Base-by-base conservation (phyloP, 768 basidiomycete genomes). In the Lentinula boryana region DNA sequence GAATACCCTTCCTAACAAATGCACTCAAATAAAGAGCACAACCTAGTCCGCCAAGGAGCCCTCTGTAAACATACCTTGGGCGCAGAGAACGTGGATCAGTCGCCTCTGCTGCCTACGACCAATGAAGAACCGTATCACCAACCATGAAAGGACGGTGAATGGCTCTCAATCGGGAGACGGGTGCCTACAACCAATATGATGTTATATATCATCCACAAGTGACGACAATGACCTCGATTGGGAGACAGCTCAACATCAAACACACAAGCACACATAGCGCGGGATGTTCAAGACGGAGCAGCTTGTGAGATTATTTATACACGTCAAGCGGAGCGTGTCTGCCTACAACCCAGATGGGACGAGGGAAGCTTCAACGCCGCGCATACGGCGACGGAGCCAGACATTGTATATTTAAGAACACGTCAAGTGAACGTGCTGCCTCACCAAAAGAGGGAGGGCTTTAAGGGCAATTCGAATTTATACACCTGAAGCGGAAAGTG, bases 241-340 rank as follows among this genome's bases (percentile, higher is more conserved):
- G 53, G 53, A 54, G 53, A 54, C 53, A 32, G 53, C 53, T 54
- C 53, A 18, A 54, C 53, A 10, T 54, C 36, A 5, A 13, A 54
- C 53, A 54, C 53, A 54, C 21, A 44, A 27, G n/a, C 46, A 12
- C 46, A 10, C 6, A 23, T 12, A 13, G 46, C 21, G 32, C 1
- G 12, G 33, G 12, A 16, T 40, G 13, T 36, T 33, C 18, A 1
- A 54, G 35, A 54, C 36, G 53, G 53, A 54, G 35, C 53, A 21
- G 53, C 35, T 18, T 54, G 16, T 8, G 21, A 48, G 36, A 27
- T 38, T 54, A 21, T 54, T 54, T 54, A 35, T 54, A 54, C 53
- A 54, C 53, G 53, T 35, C 53, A 54, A 54, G 53, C 53, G 53
- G 53, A 54, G 21, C 53, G 53, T 54, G 53, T 54, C 53, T 38